A percentile compares a stretch with the other conserved stretches of the same genome.
Conservation (phyloP, 768 basidiomycete species). For the Chlorophyllum brunneum region DNA sequence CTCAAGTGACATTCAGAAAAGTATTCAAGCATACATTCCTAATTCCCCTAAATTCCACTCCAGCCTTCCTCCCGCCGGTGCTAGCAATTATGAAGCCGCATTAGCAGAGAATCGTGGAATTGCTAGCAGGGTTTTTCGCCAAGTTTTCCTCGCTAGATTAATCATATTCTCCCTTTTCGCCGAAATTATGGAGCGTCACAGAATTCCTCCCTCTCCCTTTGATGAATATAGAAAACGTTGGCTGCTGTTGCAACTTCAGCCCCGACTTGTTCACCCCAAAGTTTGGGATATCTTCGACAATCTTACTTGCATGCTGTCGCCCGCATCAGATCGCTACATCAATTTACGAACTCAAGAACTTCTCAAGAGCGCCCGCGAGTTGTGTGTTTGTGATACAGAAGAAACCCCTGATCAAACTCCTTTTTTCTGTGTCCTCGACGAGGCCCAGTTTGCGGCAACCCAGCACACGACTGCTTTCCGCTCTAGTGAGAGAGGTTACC, state of each 20-base stretch:
- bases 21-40: conserved; percentile 34
- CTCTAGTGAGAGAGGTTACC: conserved; percentile 28
- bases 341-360: conserved; percentile 29
- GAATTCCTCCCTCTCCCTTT: not conserved
- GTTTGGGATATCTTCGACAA: conserved; percentile 40
- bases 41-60: conserved; percentile 28
- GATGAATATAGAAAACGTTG: conserved; percentile 29
- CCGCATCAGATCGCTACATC: conserved; percentile 32
- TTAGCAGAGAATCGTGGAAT: conserved; percentile 34
- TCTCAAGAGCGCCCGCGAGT: conserved; percentile 26
- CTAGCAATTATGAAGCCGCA: conserved; percentile 26
- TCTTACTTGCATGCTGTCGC: conserved; percentile 30
- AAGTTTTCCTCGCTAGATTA: conserved; percentile 37
- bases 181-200: conserved; percentile 24
- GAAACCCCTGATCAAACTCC: conserved; percentile 24
- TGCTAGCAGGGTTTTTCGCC: conserved; percentile 32
- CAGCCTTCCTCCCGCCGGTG: conserved; percentile 27
- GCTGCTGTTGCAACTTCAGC: conserved; percentile 40
- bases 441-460: conserved; percentile 41
- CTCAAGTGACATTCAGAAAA: conserved; percentile 39
- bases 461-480: conserved; percentile 34
- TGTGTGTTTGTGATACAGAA: conserved; percentile 16
- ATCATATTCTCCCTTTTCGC: conserved; percentile 36
- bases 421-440: conserved; percentile 42
- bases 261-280: conserved; percentile 30